Conservation (phyloP, 352 stramenopile species). For the Pythium vanterpoolii region DNA sequence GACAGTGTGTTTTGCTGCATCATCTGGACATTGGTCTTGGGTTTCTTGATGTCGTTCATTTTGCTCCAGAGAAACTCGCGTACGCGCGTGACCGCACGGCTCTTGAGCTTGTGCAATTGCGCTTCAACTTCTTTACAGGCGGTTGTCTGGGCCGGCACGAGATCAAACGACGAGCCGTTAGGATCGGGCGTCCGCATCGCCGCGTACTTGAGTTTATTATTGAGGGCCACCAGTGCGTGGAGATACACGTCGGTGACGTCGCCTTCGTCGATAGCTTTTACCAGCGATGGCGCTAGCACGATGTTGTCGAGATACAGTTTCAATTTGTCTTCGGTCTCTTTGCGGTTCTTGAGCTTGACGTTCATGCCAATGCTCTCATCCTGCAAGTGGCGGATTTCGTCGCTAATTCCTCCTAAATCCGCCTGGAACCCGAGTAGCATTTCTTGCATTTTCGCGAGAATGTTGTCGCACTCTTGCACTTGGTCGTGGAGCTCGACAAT, state of each 20-base stretch:
- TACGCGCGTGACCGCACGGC: slow-evolving; percentile 66
- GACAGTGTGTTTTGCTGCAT: slow-evolving; percentile 97
- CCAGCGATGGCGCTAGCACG: slow-evolving; percentile 92
- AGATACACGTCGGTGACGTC: slow-evolving; percentile 95
- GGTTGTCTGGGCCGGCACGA: slow-evolving; percentile 86
- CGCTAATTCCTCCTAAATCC: slow-evolving; percentile 95
- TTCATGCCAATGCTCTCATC: slow-evolving; percentile 93
- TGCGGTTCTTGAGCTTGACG: slow-evolving; percentile 94
- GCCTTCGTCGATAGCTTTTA: slow-evolving; percentile 91
- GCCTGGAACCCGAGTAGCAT: slow-evolving; percentile 98
- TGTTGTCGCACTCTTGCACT: slow-evolving; percentile 95
- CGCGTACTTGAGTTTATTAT: slow-evolving; percentile 92
- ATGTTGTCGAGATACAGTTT: slow-evolving; percentile 95
- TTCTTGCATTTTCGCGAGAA: slow-evolving; percentile 96
- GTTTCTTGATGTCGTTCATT: slow-evolving; percentile 93
- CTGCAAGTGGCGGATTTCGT: slow-evolving; percentile 97
- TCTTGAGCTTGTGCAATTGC: slow-evolving; percentile 89
- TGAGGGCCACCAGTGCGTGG: slow-evolving; percentile 91
- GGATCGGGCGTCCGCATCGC: slow-evolving; percentile 50
- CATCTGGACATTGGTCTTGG: slow-evolving; percentile 98
- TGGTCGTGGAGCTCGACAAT: slow-evolving; percentile 92
- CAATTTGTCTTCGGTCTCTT: slow-evolving; percentile 91
- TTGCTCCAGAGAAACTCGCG: slow-evolving; percentile 94
- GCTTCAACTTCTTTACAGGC: slow-evolving; percentile 92
- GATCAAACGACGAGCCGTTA: slow-evolving; percentile 75